Percentiles rank a stretch among this genome's conserved stretches.
phyloP scores from a whole-genome alignment of 176 grass and related monocot species.

The Elaeis guineensis region DNA sequence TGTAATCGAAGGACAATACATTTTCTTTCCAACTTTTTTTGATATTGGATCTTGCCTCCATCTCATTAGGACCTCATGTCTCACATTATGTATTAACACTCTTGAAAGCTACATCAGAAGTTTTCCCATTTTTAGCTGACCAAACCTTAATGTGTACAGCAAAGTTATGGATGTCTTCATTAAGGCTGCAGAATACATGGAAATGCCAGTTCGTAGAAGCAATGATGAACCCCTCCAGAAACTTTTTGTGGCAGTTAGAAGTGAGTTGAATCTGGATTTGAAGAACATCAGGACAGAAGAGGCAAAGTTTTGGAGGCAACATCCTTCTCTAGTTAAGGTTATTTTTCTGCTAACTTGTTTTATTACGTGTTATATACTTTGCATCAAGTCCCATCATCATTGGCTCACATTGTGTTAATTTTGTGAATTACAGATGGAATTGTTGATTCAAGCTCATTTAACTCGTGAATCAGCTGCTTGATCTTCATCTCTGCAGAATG shows the following conservation, averaged over 20 bases:
- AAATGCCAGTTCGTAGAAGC: constrained; percentile 91
- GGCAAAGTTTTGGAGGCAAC: constrained; percentile 98
- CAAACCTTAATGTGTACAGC: constrained; percentile 34
- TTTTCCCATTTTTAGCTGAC: constrained; percentile 14
- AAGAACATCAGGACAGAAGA: constrained; percentile 96
- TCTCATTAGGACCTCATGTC: no score
- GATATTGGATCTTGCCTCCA: no score
- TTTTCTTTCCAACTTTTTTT: no score
- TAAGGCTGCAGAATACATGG: constrained; percentile 95
- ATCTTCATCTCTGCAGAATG: constrained; percentile 56
- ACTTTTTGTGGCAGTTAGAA: constrained; percentile 88
- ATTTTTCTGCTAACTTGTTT: not conserved
- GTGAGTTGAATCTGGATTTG: constrained; percentile 95
- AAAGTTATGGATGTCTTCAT: constrained; percentile 99
- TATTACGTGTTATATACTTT: no score
- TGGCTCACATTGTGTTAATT: constrained; percentile 10
- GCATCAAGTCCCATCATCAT: no score
- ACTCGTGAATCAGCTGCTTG: constrained; percentile 58
- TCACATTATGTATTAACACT: no score
- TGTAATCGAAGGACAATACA: no score
- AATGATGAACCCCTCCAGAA: constrained; percentile 96
- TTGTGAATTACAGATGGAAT: constrained; percentile 58
- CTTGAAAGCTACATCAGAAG: not conserved
- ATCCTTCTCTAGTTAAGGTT: constrained; percentile 93
- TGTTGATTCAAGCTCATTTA: constrained; percentile 90